phyloP scores from a whole-genome alignment of 192 early-diverging fungal species.

The Umbelopsis vinacea region DNA sequence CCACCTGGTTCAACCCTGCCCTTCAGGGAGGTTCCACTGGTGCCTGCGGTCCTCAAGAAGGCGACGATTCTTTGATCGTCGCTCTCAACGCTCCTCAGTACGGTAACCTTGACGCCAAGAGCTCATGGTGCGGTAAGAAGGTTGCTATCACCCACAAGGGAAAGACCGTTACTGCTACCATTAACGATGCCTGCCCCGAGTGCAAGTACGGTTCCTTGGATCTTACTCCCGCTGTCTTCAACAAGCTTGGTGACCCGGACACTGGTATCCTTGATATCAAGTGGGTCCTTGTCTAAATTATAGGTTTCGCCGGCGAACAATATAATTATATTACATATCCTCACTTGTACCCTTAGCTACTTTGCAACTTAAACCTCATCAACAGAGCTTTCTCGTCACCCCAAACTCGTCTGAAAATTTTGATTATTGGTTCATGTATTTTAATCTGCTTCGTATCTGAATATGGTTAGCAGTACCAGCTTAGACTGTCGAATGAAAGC shows the following conservation, averaged over 20 bases:
- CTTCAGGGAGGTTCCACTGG: slow-evolving; percentile 35
- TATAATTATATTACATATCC: not conserved
- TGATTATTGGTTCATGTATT: too few relatives aligned
- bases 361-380: not conserved
- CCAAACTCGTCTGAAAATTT: not conserved
- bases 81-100: slow-evolving; percentile 48
- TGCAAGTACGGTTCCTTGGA: slow-evolving; percentile 44
- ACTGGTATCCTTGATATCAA: slow-evolving; percentile 44
- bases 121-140: slow-evolving; percentile 42
- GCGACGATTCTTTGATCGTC: slow-evolving; percentile 46
- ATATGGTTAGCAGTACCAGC: too few relatives aligned
- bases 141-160: slow-evolving; percentile 36
- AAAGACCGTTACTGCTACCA: slow-evolving; percentile 39
- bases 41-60: slow-evolving; percentile 44
- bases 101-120: slow-evolving; percentile 31
- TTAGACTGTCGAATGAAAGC: too few relatives aligned
- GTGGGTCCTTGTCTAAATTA: slow-evolving; percentile 45
- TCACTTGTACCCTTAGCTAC: slow-evolving; percentile 7
- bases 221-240: slow-evolving; percentile 45
- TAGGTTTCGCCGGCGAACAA: slow-evolving; percentile 9
- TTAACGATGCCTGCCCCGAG: slow-evolving; percentile 53
- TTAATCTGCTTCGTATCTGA: too few relatives aligned
- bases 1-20: slow-evolving; percentile 49
- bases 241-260: slow-evolving; percentile 36
- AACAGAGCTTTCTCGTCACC: not conserved